These are phyloP conservation scores for Hemisphaericaspora subhashii DNA, from an alignment of 1,139 yeast genomes.

Conservation along the genomic window DNA sequence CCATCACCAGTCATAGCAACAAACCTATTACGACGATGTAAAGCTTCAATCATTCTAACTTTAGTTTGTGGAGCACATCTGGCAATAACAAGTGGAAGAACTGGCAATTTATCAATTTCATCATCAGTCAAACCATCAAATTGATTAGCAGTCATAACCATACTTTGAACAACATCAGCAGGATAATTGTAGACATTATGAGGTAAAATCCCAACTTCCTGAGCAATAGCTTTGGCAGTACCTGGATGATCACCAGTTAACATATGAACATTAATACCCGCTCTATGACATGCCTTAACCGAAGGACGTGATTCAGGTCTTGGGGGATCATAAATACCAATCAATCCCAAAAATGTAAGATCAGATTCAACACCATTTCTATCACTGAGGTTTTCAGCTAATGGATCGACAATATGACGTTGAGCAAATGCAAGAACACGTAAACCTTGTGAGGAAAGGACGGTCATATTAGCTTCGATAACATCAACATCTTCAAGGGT, in stretches of 20 bases:
- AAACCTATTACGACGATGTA: constrained; percentile 68
- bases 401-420: constrained; percentile 24
- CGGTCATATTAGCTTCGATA: constrained; percentile 60
- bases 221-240: constrained; percentile 80
- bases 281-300: constrained; percentile 67
- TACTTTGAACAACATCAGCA: constrained; percentile 57
- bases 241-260: constrained; percentile 85
- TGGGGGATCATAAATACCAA: constrained; percentile 85
- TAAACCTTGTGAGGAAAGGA: constrained; percentile 66
- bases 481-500: constrained; percentile 38
- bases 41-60: constrained; percentile 80
- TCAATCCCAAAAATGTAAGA: constrained; percentile 63
- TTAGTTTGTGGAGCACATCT: constrained; percentile 86
- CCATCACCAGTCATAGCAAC: constrained; percentile 92
- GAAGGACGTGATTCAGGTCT: constrained; percentile 69
- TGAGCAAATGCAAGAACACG: constrained; percentile 74
- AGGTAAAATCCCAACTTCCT: constrained; percentile 83
- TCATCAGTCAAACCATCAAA: constrained; percentile 66
- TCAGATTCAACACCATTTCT: constrained; percentile 57
- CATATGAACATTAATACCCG: constrained; percentile 84
- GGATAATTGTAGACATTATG: constrained; percentile 63
- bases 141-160: constrained; percentile 77
- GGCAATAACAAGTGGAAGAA: constrained; percentile 76
- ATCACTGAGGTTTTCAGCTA: constrained; percentile 26
- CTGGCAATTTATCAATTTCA: constrained; percentile 66